phyloP scores from a whole-genome alignment of 2,329 filamentous ascomycete species.

The Emmonsiellopsis sp. region DNA sequence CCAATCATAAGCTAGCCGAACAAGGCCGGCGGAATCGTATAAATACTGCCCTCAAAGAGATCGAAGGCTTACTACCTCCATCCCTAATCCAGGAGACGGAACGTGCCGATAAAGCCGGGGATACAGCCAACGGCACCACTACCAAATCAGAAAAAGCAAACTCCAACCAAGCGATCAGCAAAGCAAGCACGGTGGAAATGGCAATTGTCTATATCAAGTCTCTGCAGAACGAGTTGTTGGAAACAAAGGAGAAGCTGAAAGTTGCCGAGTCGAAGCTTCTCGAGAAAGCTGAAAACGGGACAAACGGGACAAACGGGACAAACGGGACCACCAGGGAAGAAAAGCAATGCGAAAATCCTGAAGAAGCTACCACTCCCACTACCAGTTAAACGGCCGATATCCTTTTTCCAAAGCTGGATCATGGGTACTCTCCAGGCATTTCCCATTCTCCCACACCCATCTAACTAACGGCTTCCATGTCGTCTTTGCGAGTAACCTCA shows the following conservation, averaged over 20 bases:
- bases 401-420: too few relatives aligned
- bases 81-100: conserved; percentile 32
- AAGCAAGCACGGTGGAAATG: conserved; percentile 94
- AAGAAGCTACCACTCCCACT: not conserved
- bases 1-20: conserved; percentile 95
- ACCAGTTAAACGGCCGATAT: not conserved
- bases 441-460: too few relatives aligned
- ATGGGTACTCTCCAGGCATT: too few relatives aligned
- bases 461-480: too few relatives aligned
- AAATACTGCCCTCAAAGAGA: conserved; percentile 85
- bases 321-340: not conserved
- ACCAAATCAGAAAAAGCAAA: conserved; percentile 39
- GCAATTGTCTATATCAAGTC: conserved; percentile 92
- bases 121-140: conserved; percentile 35
- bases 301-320: not conserved
- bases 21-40: conserved; percentile 92
- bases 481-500: too few relatives aligned
- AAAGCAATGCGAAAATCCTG: not conserved
- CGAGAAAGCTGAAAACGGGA: not conserved
- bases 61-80: conserved; percentile 72
- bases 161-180: conserved; percentile 62
- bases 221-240: conserved; percentile 63
- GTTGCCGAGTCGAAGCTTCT: conserved; percentile 51
- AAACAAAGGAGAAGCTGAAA: conserved; percentile 55
- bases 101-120: conserved; percentile 30